Percentiles rank a stretch among this genome's conserved stretches.
Conservation (phyloP, 1,284 basidiomycete species). For the Ceratobasidium sp. region DNA sequence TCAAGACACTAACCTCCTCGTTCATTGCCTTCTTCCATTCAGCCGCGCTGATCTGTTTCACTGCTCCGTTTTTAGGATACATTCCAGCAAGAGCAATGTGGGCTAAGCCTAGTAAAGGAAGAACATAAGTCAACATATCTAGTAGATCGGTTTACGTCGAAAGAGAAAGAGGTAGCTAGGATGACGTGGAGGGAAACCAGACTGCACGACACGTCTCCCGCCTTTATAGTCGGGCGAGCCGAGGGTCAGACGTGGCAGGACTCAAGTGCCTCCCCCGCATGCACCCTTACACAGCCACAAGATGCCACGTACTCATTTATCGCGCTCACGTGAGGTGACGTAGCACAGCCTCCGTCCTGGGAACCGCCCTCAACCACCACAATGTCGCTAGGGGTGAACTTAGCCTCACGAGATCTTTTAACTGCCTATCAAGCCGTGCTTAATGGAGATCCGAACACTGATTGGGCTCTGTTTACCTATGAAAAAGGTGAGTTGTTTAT, state of each 20-base stretch:
- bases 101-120: constrained; percentile 23
- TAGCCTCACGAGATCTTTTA: constrained; percentile 74
- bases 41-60: constrained; percentile 79
- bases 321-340: constrained; percentile 25
- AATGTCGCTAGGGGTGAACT: constrained; percentile 82
- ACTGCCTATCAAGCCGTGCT: constrained; percentile 85
- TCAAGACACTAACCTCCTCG: constrained; percentile 67
- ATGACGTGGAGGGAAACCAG: background rate
- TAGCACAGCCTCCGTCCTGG: constrained; percentile 11
- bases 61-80: constrained; percentile 74
- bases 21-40: constrained; percentile 80
- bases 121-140: constrained; percentile 2
- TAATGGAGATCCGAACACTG: constrained; percentile 72
- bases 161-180: background rate
- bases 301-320: constrained; percentile 28
- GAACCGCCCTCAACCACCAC: constrained; percentile 41
- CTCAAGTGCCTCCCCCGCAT: constrained; percentile 3
- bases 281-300: constrained; percentile 28
- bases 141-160: too few relatives aligned
- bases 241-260: constrained; percentile 23
- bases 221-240: constrained; percentile 27
- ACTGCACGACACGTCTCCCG: background rate
- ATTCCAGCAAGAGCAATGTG: constrained; percentile 63
- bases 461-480: constrained; percentile 90
- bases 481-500: constrained; percentile 59